Conservation (phyloP, 176 grass and related monocot genomes). For the Thinopyrum elongatum region DNA sequence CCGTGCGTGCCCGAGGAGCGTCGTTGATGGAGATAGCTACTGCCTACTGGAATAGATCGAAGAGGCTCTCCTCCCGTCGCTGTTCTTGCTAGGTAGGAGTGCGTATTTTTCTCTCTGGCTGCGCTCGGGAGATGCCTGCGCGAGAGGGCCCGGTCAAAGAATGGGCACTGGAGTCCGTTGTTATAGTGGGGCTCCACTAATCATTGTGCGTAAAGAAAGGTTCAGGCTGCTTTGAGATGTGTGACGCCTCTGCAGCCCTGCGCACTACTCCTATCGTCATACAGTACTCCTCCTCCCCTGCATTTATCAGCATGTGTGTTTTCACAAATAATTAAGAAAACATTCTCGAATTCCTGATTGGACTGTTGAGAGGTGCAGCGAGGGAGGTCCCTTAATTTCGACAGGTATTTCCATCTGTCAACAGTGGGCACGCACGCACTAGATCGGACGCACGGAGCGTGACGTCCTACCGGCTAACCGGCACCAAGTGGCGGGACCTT, state of each 20-base stretch:
- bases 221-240: neutral
- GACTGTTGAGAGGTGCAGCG: neutral
- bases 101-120: neutral
- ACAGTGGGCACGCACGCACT: neutral
- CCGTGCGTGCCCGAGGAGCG: neutral
- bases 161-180: neutral
- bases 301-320: neutral
- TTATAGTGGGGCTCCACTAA: conserved; percentile 2
- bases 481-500: conserved; percentile 3
- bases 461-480: conserved; percentile 25
- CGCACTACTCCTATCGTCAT: no score
- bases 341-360: neutral
- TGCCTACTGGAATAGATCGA: neutral
- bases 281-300: neutral
- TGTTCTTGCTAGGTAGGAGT: neutral
- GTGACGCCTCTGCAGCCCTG: neutral
- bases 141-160: neutral
- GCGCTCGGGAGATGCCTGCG: neutral
- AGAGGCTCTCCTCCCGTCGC: neutral
- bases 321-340: neutral
- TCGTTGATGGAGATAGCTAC: neutral
- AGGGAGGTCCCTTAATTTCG: neutral
- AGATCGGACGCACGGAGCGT: neutral
- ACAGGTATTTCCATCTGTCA: conserved; percentile 6
- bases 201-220: conserved; percentile 13